These are phyloP conservation scores for Puccinia polysora DNA, from an alignment of 1,284 basidiomycete genomes.

Conservation along the genomic window DNA sequence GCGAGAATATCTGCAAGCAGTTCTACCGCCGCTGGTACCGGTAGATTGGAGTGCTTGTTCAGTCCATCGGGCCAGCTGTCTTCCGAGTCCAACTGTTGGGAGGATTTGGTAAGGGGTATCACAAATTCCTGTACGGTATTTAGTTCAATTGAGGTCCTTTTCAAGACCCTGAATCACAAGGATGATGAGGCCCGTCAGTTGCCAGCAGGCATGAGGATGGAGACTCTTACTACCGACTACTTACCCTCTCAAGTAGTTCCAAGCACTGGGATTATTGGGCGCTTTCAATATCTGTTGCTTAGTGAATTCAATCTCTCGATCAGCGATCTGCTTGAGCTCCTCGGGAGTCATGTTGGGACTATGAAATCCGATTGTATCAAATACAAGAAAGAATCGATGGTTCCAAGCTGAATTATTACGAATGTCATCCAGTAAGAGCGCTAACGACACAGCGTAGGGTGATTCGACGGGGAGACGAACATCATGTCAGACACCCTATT, in stretches of 20 bases:
- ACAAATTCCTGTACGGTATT: slow-evolving; percentile 62
- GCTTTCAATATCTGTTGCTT: slow-evolving; percentile 76
- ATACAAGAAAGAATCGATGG: slow-evolving; percentile 90
- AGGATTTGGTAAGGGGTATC: slow-evolving; percentile 54
- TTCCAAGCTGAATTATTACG: slow-evolving; percentile 98
- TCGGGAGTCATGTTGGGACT: background rate
- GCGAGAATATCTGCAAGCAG: slow-evolving; percentile 76
- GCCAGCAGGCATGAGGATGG: background rate
- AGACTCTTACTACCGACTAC: slow-evolving; percentile 42
- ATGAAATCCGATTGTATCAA: slow-evolving; percentile 52
- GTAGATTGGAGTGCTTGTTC: slow-evolving; percentile 65
- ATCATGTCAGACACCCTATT: background rate
- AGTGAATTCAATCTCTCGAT: slow-evolving; percentile 52
- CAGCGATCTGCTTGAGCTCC: slow-evolving; percentile 1
- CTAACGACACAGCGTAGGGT: slow-evolving; percentile 55
- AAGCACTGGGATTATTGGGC: slow-evolving; percentile 84
- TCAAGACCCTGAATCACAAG: slow-evolving; percentile 58
- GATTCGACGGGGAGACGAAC: background rate
- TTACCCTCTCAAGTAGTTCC: slow-evolving; percentile 81
- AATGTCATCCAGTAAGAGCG: slow-evolving; percentile 70
- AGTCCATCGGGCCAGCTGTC: slow-evolving; percentile 57
- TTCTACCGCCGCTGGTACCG: slow-evolving; percentile 72
- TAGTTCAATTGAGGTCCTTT: slow-evolving; percentile 62
- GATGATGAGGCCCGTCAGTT: background rate
- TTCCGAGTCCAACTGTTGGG: slow-evolving; percentile 47